Evolutionary conservation across 768 basidiomycete genomes (phyloP), one percentile per base, ranked within the genome.

Genomic region (Phylloporus rhodoxanthus): DNA sequence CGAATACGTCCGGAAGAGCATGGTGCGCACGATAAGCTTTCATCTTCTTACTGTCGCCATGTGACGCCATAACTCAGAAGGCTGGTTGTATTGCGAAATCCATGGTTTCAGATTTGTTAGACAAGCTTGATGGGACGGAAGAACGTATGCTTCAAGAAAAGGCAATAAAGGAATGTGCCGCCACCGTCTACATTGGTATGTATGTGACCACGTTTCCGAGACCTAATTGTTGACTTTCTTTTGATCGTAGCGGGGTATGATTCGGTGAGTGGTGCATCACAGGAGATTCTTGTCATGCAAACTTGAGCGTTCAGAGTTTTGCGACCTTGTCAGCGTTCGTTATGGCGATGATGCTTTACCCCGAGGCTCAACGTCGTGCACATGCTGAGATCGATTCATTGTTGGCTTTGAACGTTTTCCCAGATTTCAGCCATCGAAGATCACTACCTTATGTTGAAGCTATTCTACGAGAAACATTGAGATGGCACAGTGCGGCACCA

Each of bases 401-500:
- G 48, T 47, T 61, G 40, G 45, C 47, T 14, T 37, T 37, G 11
- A 39, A 51, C 8, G 32, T 33, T 17, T 45, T 63, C 2, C 66
- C 63, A 8, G 64, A 63, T 42, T 66, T 68, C 30, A 48, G 48
- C 21, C 58, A 68, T 38, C 51, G 64, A 28, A 42, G 50, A 32
- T 61, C 51, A 11, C 29, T 65, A 3, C 64, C 64, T 26, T 65
- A 65, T 41, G 50, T 65, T n/a, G 64, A 65, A 25, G 64, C 64
- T 7, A 39, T 68, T 28, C 47, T 65, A n/a, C 53, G 64, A 39
- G 67, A 68, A 45, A 61, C 62, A 15, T 57, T 68, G 54, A 61
- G 67, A 39, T 70, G 67, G 65, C 66, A 68, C 43, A 63, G 47
- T 14, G 65, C 61, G 38, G 52, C 60, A 20, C 65, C 65, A 2